Base-by-base conservation (phyloP, 73 alveolate species). In the Durusdinium trenchii region DNA sequence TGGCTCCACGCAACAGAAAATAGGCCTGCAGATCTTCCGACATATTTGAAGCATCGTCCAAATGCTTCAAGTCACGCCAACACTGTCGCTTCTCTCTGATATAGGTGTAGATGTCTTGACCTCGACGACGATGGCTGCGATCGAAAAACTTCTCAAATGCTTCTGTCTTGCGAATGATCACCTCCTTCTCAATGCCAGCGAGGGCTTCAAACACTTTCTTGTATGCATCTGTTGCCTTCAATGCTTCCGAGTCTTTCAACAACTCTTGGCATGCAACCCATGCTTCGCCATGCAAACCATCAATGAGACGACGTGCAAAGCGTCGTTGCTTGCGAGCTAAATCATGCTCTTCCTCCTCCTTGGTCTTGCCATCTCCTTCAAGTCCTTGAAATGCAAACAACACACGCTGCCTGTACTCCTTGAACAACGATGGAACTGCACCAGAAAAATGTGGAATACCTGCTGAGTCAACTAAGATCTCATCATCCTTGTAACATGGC, bases 81-180 rank as follows among this genome's bases (percentile, higher is more conserved):
- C 16, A 50, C 20, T 76, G 86, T 35, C 28, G 26, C 86, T 45
- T 42, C 7, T 76, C 57, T 0, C 86, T 50, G 0, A 76, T 30
- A 10, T 38, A 76, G 86, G 57, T 35, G 86, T 75, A 50, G 40
- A 75, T 40, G 9, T 50, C 7, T 36, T 35, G 48, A 0, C 86
- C 86, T 6, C 50, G 12, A 10, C 60, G 12, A 3, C 86, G 57
- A 52, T 6, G 28, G 60, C 86, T 35, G 38, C 43, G 36, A 2
- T 75, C 86, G 38, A 76, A 38, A 52, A 20, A 76, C 57, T 76
- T n/a, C 40, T 76, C 86, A 52, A 76, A 76, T 35, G 86, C 86
- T 45, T 76, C 86, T 18, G 86, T 76, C 57, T 42, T 36, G n/a
- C 43, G 38, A 52, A 76, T 76, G 10, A 76, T 45, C 23, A 40